Conservation (phyloP, 352 stramenopile genomes). For the Globisporangium middletonii region DNA sequence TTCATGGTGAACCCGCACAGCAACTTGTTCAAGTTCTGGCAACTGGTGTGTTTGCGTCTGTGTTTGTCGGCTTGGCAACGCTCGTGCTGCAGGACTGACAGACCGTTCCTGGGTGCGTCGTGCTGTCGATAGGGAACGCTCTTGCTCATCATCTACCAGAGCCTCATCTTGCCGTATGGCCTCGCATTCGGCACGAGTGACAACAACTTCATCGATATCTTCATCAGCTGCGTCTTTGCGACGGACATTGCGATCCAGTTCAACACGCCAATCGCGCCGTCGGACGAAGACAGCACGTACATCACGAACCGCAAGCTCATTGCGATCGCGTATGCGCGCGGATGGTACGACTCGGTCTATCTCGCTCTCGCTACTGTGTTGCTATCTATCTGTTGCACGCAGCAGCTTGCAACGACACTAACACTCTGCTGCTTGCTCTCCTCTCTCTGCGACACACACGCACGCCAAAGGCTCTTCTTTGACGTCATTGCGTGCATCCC, state of each 20-base stretch:
- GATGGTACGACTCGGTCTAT: slow-evolving; percentile 35
- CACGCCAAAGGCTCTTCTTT: slow-evolving; percentile 54
- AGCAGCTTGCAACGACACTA: neutral
- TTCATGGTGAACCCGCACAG: slow-evolving; percentile 72
- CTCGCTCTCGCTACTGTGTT: neutral
- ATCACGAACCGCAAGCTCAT: slow-evolving; percentile 60
- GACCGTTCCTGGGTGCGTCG: no score
- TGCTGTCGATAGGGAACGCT: slow-evolving; percentile 39
- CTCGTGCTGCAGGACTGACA: no score
- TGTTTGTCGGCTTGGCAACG: neutral
- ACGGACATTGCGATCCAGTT: slow-evolving; percentile 72
- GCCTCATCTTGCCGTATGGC: slow-evolving; percentile 57
- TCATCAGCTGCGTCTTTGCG: slow-evolving; percentile 65
- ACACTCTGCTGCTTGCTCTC: neutral
- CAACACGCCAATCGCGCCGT: slow-evolving; percentile 48
- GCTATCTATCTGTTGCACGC: neutral
- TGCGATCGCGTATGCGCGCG: slow-evolving; percentile 40
- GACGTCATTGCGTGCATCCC: slow-evolving; percentile 72
- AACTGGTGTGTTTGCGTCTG: slow-evolving; percentile 37
- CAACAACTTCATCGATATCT: slow-evolving; percentile 34
- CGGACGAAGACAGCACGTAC: slow-evolving; percentile 43
- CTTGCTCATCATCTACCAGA: slow-evolving; percentile 75
- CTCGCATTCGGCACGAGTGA: slow-evolving; percentile 57
- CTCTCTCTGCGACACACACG: neutral
- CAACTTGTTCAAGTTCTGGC: slow-evolving; percentile 66